Evolutionary conservation across 164 flowering plant genomes (phyloP), one percentile per base, ranked within the genome.

Genomic region (Brasenia schreberi): DNA sequence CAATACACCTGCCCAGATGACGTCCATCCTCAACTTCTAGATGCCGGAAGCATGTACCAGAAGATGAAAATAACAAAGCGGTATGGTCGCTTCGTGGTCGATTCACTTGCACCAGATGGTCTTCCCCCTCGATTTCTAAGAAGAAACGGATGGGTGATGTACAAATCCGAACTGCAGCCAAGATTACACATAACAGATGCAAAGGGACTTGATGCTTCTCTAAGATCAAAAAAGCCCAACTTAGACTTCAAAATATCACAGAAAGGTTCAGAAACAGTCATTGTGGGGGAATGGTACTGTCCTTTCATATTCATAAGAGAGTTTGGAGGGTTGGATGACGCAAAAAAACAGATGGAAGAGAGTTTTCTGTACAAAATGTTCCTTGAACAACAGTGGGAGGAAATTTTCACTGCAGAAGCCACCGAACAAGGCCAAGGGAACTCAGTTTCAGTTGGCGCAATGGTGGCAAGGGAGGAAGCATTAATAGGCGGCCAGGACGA

Each of bases 381-480:
- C 63, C 75, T 88, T 0, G 84, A 86, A 70, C 91, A 83, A 66
- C 66, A 70, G 42, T 88, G 96, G 96, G 84, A 82, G 59, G 72
- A 71, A 69, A 69, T 88, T 19, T 79, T 70, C 64, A 56, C 62
- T 5, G 64, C 72, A 42, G 71, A 60, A 60, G 63, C 19, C 27
- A 2, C 19, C 74, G 44, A 83, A 77, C 44, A 6, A 71, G 16
- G 19, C 6, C n/a, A 65, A 16, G 71, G 67, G 1, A 78, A 76
- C 33, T 39, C 5, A 0, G 71, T 63, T 39, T 19, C 39, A 7
- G 66, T 68, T 14, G 63, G 53, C 5, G 39, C 62, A 33, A 63
- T 19, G 6, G 19, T 68, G 52, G 9, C 18, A 63, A 68, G 61
- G 52, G 66, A 63, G 42, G 18, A 5, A 17, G 71, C 27, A 3